Percentiles rank a stretch among this genome's conserved stretches.
Conservation (phyloP, 2,329 filamentous ascomycete species). For the Epicoccum sorghinum region DNA sequence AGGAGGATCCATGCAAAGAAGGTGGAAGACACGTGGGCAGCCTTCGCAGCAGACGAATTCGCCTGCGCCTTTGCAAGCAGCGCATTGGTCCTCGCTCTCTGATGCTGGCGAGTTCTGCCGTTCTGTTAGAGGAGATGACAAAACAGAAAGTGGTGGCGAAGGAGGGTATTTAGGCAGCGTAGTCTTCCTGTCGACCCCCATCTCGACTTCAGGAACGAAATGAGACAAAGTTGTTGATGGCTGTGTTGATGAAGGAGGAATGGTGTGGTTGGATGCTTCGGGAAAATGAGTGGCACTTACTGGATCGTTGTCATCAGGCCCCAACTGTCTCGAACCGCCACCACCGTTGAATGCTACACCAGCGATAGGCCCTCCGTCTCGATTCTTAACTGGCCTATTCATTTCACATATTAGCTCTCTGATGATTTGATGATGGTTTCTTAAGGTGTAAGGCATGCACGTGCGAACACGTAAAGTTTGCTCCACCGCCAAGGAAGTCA, state of each 20-base stretch:
- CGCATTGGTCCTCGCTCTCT: constrained; percentile 89
- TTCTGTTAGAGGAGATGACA: constrained; percentile 50
- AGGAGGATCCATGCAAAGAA: constrained; percentile 84
- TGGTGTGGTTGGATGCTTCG: constrained; percentile 51
- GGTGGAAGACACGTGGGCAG: constrained; percentile 89
- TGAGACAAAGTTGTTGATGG: constrained; percentile 35
- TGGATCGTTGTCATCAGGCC: constrained; percentile 63
- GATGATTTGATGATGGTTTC: constrained; percentile 30
- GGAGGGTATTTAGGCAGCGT: constrained; percentile 41
- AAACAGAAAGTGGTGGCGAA: constrained; percentile 43
- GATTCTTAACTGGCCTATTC: constrained; percentile 76
- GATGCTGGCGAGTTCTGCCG: constrained; percentile 47
- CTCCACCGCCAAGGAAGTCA: constrained; percentile 36
- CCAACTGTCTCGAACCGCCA: constrained; percentile 68
- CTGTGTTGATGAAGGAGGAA: constrained; percentile 46
- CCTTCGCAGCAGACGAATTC: constrained; percentile 92
- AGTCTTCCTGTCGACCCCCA: constrained; percentile 39
- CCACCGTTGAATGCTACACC: constrained; percentile 63
- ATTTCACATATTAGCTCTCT: constrained; percentile 40
- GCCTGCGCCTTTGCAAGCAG: constrained; percentile 81
- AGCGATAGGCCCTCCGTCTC: constrained; percentile 66
- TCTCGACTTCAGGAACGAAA: constrained; percentile 39
- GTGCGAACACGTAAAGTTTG: constrained; percentile 42
- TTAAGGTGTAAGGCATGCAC: constrained; percentile 32
- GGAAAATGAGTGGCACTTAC: constrained; percentile 56